Conservation (phyloP, 305 asterid genomes). For the Fraxinus ornus region DNA sequence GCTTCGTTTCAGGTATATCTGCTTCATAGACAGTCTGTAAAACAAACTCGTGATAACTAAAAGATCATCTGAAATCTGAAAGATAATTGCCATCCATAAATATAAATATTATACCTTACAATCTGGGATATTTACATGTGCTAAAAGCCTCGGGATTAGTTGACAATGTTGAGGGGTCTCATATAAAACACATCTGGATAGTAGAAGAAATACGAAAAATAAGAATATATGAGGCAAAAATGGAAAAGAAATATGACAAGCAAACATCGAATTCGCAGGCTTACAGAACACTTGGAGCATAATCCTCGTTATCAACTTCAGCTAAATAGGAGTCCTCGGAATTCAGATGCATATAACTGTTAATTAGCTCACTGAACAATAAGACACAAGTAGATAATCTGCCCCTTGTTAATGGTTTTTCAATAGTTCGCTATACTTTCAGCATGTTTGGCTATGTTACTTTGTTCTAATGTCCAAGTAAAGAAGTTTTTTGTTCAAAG, state of each 20-base stretch:
- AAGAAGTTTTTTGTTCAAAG: not conserved
- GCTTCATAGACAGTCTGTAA: slow-evolving; percentile 31
- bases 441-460: not conserved
- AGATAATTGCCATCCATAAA: not conserved
- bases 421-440: not conserved
- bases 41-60: not conserved
- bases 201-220: not conserved
- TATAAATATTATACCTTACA: slow-evolving; percentile 9
- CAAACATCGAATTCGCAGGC: not conserved
- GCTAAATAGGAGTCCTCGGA: slow-evolving; percentile 14
- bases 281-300: slow-evolving; percentile 28
- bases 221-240: not conserved
- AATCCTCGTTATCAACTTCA: not conserved
- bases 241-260: not conserved
- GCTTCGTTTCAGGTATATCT: slow-evolving; percentile 26
- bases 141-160: slow-evolving; percentile 33
- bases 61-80: not conserved
- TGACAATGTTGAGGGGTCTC: slow-evolving; percentile 21
- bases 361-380: slow-evolving; percentile 33
- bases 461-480: not conserved
- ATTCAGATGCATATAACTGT: slow-evolving; percentile 30
- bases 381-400: not conserved
- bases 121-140: slow-evolving; percentile 24
- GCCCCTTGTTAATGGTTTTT: not conserved
- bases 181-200: slow-evolving; percentile 31